phyloP scores from a whole-genome alignment of 768 basidiomycete species.

The Amyloporia xantha region DNA sequence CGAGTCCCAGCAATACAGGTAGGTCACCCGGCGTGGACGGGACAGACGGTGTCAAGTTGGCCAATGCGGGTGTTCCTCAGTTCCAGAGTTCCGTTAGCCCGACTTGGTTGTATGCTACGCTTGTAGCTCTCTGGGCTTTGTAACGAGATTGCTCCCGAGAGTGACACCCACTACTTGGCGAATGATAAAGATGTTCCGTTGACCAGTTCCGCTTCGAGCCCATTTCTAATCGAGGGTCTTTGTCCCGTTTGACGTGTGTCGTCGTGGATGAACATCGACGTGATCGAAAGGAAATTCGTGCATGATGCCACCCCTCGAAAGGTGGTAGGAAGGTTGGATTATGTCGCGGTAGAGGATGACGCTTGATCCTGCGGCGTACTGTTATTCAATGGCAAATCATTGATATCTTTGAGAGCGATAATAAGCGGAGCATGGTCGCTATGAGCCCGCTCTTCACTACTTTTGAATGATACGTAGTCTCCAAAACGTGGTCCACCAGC shows the following conservation, averaged over 20 bases:
- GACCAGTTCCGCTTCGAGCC: too few species aligned
- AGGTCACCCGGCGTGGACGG: neutral
- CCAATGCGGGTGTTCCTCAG: neutral
- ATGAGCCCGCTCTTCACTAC: conserved; percentile 17
- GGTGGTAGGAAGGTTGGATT: too few species aligned
- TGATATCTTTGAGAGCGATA: conserved; percentile 16
- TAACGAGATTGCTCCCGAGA: too few species aligned
- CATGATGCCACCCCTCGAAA: too few species aligned
- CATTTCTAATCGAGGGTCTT: too few species aligned
- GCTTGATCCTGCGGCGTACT: too few species aligned
- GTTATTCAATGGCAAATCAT: neutral
- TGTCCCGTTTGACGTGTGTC: too few species aligned
- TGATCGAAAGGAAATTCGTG: too few species aligned
- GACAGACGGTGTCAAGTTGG: conserved; percentile 6
- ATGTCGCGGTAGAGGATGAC: too few species aligned
- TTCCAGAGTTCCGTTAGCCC: neutral
- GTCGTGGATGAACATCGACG: too few species aligned
- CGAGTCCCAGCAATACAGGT: neutral
- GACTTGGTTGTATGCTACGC: conserved; percentile 2
- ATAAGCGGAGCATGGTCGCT: conserved; percentile 21
- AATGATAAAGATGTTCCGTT: too few species aligned
- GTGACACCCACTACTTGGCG: too few species aligned
- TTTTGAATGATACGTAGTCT: conserved; percentile 18
- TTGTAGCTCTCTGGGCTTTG: conserved; percentile 4
- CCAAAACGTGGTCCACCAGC: conserved; percentile 11